phyloP scores from a whole-genome alignment of 768 basidiomycete genomes.

The Plicaturopsis crispa region DNA sequence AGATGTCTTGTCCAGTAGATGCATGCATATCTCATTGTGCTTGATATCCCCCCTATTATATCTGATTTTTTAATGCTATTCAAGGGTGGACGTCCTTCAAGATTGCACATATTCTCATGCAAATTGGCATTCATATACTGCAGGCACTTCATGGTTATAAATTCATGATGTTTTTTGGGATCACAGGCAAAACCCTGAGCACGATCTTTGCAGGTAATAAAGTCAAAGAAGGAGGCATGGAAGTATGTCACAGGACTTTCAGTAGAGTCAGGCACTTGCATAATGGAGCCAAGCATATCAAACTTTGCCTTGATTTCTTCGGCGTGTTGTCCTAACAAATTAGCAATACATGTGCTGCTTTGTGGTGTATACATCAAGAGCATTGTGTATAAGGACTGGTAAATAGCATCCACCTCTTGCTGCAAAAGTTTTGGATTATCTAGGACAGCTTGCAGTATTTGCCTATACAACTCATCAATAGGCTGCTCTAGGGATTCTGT shows the following conservation, averaged over 20 bases:
- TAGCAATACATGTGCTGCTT: too few relatives aligned
- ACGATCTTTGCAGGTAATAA: constrained; percentile 7
- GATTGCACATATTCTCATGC: neutral
- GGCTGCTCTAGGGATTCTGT: constrained; percentile 3
- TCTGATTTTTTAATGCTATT: too few relatives aligned
- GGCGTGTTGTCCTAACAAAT: too few relatives aligned
- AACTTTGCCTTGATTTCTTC: too few relatives aligned
- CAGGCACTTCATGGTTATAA: neutral
- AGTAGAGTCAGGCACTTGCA: neutral
- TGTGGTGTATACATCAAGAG: neutral
- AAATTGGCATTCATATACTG: neutral
- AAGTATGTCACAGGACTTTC: neutral
- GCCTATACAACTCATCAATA: constrained; percentile 10
- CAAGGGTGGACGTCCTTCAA: neutral
- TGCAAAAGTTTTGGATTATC: constrained; percentile 2
- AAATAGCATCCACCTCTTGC: too few relatives aligned
- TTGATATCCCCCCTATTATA: constrained; percentile 6
- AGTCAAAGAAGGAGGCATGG: constrained; percentile 16
- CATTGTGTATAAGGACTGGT: neutral
- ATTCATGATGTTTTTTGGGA: neutral
- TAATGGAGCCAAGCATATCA: too few relatives aligned
- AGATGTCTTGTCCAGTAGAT: constrained; percentile 15
- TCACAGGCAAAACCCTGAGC: constrained; percentile 5
- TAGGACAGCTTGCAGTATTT: constrained; percentile 7
- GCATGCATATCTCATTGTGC: constrained; percentile 13